These are phyloP conservation scores for Erucastrum elatum DNA, from an alignment of 345 rosid species.

Conservation along the genomic window DNA sequence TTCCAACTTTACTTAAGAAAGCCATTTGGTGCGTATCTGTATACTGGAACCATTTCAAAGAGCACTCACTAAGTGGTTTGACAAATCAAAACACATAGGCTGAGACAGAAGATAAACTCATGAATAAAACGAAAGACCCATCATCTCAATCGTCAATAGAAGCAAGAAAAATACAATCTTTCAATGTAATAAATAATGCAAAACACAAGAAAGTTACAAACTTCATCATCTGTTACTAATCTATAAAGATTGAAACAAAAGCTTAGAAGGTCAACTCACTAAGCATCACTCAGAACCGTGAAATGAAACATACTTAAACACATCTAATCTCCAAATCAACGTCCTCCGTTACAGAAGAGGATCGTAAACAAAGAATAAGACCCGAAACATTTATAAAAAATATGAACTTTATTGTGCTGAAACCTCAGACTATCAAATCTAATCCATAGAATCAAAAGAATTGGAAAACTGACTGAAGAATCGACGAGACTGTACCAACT, in stretches of 20 bases:
- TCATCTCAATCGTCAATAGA: background rate
- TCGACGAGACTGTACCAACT: background rate
- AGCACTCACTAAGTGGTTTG: background rate
- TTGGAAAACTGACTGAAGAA: background rate
- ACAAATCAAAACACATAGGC: background rate
- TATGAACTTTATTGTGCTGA: background rate
- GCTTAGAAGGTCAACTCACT: slow-evolving; percentile 29
- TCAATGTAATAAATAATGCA: background rate
- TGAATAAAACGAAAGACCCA: background rate
- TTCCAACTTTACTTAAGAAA: slow-evolving; percentile 77
- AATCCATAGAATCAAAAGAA: background rate
- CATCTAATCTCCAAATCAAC: background rate
- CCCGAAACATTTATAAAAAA: background rate
- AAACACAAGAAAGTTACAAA: slow-evolving; percentile 1
- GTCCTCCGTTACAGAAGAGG: background rate
- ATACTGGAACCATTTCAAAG: slow-evolving; percentile 15
- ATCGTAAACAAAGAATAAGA: background rate
- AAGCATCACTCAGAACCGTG: background rate
- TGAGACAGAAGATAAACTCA: background rate
- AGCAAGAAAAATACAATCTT: background rate
- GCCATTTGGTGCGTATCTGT: slow-evolving; percentile 52
- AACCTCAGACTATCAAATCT: slow-evolving; percentile 4
- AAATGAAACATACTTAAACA: background rate
- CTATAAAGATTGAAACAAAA: background rate
- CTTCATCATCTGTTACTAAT: background rate